Evolutionary conservation across 2,329 filamentous ascomycete genomes (phyloP), one percentile per base, ranked within the genome.

Genomic region (Chlorencoelia australis): DNA sequence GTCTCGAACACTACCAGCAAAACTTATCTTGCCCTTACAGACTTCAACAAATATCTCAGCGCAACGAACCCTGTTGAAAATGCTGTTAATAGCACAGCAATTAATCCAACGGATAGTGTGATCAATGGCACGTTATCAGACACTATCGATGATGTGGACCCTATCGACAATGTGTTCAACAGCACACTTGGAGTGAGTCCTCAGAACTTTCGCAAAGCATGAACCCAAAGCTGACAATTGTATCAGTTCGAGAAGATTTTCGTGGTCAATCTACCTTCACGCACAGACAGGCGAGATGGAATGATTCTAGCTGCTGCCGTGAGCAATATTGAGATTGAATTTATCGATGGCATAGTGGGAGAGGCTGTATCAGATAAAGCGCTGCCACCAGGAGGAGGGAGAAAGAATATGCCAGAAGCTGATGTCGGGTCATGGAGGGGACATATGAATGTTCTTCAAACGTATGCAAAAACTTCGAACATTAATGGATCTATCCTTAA

Each of bases 201-300:
- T n/a, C n/a, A n/a, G n/a, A n/a, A n/a, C n/a, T n/a, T n/a, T n/a
- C n/a, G n/a, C n/a, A n/a, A n/a, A n/a, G n/a, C n/a, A n/a, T n/a
- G n/a, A n/a, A n/a, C n/a, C n/a, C n/a, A n/a, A n/a, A n/a, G n/a
- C n/a, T n/a, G n/a, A n/a, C n/a, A n/a, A n/a, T n/a, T n/a, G n/a
- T n/a, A n/a, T n/a, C n/a, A n/a, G n/a, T 67, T 67, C 42, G 53
- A 67, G 35, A 61, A 63, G 30, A 54, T 69, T 18, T 65, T 67
- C 37, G 61, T 64, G 16, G 56, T 72, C 30, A 61, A 63, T 4
- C 53, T 71, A 7, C 62, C 65, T 4, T 58, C 63, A 26, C 58
- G 68, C 21, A 63, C 59, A 4, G 67, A 71, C 48, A 67, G 68
- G 44, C 60, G 64, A 33, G 68, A 72, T 56, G 62, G 60, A 3